A percentile compares a stretch with the other conserved stretches of the same genome.
phyloP scores from a whole-genome alignment of 352 stramenopile genomes.

The Pythium rishiriense region DNA sequence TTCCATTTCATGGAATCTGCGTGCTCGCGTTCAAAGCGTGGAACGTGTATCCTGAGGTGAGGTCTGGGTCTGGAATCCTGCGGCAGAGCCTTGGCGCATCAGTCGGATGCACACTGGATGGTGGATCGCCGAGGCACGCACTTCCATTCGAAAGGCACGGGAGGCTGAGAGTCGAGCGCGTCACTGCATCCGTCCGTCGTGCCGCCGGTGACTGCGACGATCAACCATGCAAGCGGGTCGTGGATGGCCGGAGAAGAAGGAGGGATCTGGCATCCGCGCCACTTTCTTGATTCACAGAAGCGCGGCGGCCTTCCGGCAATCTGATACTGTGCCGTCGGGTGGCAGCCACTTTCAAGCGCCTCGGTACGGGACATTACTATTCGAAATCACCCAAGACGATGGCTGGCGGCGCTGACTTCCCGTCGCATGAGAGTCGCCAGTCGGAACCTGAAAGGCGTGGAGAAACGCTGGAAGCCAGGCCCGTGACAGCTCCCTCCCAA shows the following conservation, averaged over 20 bases:
- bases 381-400: too few relatives aligned
- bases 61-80: background rate
- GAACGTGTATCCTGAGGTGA: slow-evolving; percentile 2
- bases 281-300: slow-evolving; percentile 5
- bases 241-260: too few relatives aligned
- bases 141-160: background rate
- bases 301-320: background rate
- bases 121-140: background rate
- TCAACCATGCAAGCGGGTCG: too few relatives aligned
- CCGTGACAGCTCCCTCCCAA: too few relatives aligned
- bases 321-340: background rate
- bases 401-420: too few relatives aligned
- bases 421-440: too few relatives aligned
- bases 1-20: background rate
- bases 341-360: background rate
- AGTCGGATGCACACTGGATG: background rate
- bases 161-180: background rate
- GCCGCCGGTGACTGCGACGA: too few relatives aligned
- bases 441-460: too few relatives aligned
- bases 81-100: background rate
- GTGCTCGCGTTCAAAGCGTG: slow-evolving; percentile 1
- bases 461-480: too few relatives aligned
- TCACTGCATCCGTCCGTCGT: background rate
- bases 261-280: background rate
- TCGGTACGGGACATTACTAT: too few relatives aligned